Percentiles rank a stretch among this genome's conserved stretches.
These are phyloP conservation scores for Hypoxylon sp. DNA, from an alignment of 2,329 filamentous ascomycete species.

Conservation along the genomic window DNA sequence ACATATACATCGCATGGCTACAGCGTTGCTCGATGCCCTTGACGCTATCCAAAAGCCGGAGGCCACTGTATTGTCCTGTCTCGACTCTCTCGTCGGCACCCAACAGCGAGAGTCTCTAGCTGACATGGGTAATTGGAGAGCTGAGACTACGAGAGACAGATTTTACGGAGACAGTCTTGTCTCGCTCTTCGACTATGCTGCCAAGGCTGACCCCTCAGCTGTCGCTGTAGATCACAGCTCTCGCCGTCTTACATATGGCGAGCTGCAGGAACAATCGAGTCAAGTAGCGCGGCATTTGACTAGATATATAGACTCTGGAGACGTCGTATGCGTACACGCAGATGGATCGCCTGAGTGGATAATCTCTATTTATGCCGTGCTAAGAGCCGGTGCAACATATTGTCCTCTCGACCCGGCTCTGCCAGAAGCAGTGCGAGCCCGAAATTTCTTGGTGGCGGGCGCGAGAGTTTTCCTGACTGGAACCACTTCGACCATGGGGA, in stretches of 20 bases:
- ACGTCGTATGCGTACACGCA: neutral
- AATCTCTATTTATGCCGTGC: neutral
- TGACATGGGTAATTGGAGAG: neutral
- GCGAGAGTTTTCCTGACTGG: neutral
- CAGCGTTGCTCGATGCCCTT: neutral
- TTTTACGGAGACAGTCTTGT: neutral
- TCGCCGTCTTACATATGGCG: neutral
- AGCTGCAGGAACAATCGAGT: neutral
- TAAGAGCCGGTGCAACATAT: neutral
- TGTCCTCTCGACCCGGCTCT: neutral
- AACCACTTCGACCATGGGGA: neutral
- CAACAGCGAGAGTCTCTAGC: neutral
- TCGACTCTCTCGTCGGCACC: neutral
- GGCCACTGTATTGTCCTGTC: neutral
- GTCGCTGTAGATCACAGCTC: neutral
- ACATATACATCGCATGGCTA: neutral
- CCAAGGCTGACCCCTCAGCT: neutral
- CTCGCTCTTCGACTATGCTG: neutral
- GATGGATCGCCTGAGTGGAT: neutral
- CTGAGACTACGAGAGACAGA: neutral
- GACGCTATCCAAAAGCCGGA: neutral
- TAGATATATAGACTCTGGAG: neutral
- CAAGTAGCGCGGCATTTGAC: neutral
- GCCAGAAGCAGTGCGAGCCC: neutral
- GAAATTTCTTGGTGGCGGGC: neutral